Base-by-base conservation (phyloP, 441 rosid genomes). In the Adansonia madagascariensis region DNA sequence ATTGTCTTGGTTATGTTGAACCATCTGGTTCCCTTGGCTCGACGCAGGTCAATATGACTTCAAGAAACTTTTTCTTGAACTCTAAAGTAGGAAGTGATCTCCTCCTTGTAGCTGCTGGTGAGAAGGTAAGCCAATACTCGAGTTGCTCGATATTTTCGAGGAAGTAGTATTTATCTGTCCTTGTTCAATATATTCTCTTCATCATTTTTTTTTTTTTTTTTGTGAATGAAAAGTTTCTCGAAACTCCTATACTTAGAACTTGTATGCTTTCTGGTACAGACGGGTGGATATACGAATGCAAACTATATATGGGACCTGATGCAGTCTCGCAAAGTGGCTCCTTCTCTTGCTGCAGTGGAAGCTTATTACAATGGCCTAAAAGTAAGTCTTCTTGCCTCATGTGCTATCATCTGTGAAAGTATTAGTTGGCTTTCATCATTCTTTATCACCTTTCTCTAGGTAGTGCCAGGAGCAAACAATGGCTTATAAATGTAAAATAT, bases 281-380 rank as follows among this genome's bases (percentile, higher is more conserved):
- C 87, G 18, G 98, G 98, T 74, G 99, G 97, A 50, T 96, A 90
- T 82, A 87, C 92, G 20, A 85, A 80, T 70, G 98, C 99, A 78
- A 94, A 96, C 85, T 88, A 73, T 77, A 79, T 93, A 81, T 96
- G 99, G 99, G 98, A 96, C 85, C 79, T 96, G 79, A 90, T 92
- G 95, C 95, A 87, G 86, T 83, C 90, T 63, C 94, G 94, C 64
- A 88, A 81, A 0, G 11, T 82, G 24, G 60, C 43, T 44, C 91
- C 88, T 1, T 44, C 85, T 14, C 80, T 86, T 53, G 81, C 88
- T 64, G 90, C 92, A 0, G 92, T 91, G 77, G 96, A 94, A 85
- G 94, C 98, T 74, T 96, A 96, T 81, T 89, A 90, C 86, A 85
- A 82, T 63, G 98, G 99, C 27, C 85, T 94, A 80, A 90, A 89